Conservation (phyloP, 1,284 basidiomycete genomes). For the Exobasidium rhododendri region DNA sequence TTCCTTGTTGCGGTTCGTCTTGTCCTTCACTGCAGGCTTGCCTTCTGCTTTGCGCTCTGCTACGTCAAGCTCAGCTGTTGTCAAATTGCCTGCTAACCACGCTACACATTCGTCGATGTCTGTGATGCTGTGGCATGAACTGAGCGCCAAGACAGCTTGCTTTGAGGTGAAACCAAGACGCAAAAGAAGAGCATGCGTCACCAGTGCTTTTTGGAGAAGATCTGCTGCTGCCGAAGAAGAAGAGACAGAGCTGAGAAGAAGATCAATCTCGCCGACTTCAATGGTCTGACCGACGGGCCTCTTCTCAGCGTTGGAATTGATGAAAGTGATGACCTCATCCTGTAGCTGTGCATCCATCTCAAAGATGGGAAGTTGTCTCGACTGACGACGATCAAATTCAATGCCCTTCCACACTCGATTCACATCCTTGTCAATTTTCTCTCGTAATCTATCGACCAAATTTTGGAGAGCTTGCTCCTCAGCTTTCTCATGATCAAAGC, state of each 20-base stretch:
- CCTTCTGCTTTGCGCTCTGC: constrained; percentile 57
- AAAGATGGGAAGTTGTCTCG: constrained; percentile 66
- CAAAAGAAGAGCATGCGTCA: constrained; percentile 77
- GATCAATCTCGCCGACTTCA: not conserved
- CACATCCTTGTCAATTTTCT: constrained; percentile 85
- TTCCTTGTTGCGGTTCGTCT: constrained; percentile 14
- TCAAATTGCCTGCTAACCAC: constrained; percentile 35
- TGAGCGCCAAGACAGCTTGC: constrained; percentile 69
- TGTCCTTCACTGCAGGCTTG: constrained; percentile 40
- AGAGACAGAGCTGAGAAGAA: constrained; percentile 1
- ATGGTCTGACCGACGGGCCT: not conserved
- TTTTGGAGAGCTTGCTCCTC: constrained; percentile 51
- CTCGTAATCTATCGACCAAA: constrained; percentile 70
- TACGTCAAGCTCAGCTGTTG: constrained; percentile 66
- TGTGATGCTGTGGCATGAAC: constrained; percentile 60
- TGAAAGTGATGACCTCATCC: constrained; percentile 64
- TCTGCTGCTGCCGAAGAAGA: constrained; percentile 44
- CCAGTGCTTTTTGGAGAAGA: constrained; percentile 67
- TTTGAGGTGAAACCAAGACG: constrained; percentile 75
- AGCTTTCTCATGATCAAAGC: constrained; percentile 37
- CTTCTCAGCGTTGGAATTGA: constrained; percentile 52
- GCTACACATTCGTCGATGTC: constrained; percentile 84
- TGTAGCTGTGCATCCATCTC: constrained; percentile 65
- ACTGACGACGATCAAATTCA: constrained; percentile 75
- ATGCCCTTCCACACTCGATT: constrained; percentile 68